A percentile compares a stretch with the other conserved stretches of the same genome.
These are phyloP conservation scores for Macaranga tanarius DNA, from an alignment of 441 rosid species.

Conservation along the genomic window DNA sequence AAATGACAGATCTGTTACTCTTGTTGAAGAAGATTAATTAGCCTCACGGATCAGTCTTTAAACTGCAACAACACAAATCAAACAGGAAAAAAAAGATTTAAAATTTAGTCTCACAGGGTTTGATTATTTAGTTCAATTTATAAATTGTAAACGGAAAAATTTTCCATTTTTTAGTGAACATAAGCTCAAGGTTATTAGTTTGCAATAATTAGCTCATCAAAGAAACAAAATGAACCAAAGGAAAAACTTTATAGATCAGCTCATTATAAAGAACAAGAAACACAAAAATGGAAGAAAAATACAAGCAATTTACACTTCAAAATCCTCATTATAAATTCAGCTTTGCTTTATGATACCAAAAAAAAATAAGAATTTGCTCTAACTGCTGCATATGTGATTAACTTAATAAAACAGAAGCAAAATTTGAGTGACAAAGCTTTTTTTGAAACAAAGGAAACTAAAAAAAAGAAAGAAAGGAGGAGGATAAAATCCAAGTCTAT, in stretches of 20 bases:
- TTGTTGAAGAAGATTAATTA: conserved; percentile 20
- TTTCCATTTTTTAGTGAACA: background rate
- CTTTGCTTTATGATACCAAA: background rate
- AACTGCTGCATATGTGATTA: background rate
- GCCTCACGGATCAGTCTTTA: conserved; percentile 37
- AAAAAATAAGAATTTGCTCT: background rate
- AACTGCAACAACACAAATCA: conserved; percentile 25
- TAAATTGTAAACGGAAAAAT: background rate
- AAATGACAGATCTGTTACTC: conserved; percentile 45
- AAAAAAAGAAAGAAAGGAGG: background rate
- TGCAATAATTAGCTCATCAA: conserved; percentile 17
- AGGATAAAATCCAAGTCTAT: background rate
- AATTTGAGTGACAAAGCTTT: background rate
- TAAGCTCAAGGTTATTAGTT: background rate
- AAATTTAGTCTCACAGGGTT: background rate
- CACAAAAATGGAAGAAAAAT: conserved; percentile 17
- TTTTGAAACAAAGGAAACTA: background rate
- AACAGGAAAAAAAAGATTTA: background rate
- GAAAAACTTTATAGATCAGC: conserved; percentile 24
- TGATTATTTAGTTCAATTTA: background rate
- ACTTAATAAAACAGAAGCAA: background rate
- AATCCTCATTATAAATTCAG: background rate
- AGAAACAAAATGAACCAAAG: background rate
- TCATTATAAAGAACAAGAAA: background rate
- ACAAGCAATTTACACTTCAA: conserved; percentile 14